Conservation (phyloP, 2,329 filamentous ascomycete species). For the Xylaria digitata region DNA sequence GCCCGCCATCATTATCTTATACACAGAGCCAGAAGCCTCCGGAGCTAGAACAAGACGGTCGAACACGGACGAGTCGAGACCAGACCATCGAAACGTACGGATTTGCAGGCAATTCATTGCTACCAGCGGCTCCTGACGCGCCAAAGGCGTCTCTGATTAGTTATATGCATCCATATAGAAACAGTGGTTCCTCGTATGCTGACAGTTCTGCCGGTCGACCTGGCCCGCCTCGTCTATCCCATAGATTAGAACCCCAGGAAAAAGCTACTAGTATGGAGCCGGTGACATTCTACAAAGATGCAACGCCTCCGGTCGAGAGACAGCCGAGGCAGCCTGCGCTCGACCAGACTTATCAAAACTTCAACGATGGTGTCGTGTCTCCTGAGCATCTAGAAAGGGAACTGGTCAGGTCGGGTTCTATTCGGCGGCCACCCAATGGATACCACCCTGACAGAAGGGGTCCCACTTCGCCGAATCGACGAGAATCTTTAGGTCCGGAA, state of each 20-base stretch:
- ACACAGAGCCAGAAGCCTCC: conserved; percentile 56
- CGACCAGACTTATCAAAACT: conserved; percentile 47
- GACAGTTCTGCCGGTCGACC: conserved; percentile 49
- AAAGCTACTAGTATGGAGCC: conserved; percentile 47
- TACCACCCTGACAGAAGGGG: conserved; percentile 44
- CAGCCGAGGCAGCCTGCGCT: conserved; percentile 44
- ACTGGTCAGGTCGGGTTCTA: conserved; percentile 40
- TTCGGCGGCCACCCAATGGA: conserved; percentile 47
- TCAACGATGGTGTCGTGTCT: conserved; percentile 45
- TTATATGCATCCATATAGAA: conserved; percentile 63
- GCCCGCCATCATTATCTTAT: conserved; percentile 68
- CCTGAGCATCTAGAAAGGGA: conserved; percentile 38
- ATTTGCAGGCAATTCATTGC: conserved; percentile 51
- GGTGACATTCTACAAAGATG: conserved; percentile 51
- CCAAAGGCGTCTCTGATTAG: conserved; percentile 69
- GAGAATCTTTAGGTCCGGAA: conserved; percentile 54
- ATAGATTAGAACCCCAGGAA: conserved; percentile 43
- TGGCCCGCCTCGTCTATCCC: conserved; percentile 46
- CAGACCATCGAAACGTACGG: conserved; percentile 57
- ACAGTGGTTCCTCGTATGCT: conserved; percentile 50
- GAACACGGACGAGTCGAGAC: conserved; percentile 56
- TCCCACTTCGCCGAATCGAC: conserved; percentile 50
- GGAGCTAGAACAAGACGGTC: conserved; percentile 58
- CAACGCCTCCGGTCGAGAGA: conserved; percentile 42
- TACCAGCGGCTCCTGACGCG: conserved; percentile 69